Base-by-base conservation (phyloP, 2,329 filamentous ascomycete genomes). In the Nemania abortiva region DNA sequence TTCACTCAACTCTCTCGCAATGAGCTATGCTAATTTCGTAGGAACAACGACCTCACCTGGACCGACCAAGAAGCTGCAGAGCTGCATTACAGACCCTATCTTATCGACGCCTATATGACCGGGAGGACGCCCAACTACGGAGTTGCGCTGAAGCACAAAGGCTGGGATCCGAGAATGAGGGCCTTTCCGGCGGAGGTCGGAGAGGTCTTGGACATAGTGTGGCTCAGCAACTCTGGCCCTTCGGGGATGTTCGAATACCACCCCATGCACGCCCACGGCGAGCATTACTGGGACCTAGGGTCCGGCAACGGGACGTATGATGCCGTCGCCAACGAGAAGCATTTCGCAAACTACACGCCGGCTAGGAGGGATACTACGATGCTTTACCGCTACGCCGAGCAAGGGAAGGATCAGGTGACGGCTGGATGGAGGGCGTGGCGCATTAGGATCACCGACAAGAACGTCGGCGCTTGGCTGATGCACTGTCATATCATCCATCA, bases 341-440 rank as follows among this genome's bases (percentile, higher is more conserved):
- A 77, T 42, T 79, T 78, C 34, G 64, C 70, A 56, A 77, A 79
- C 9, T 82, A 80, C 68, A 75, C 70, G 20, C 82, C 84, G 0
- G 79, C 82, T 9, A 74, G 73, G 63, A 74, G 84, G 15, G 84
- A 86, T 74, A 85, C 84, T 0, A 89, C 87, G 1, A 84, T 88
- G 70, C 79, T 91, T 3, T 88, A 89, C 70, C 78, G 85, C 1
- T 91, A 90, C 70, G 77, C 76, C 0, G 71, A 78, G 3, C 81
- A 80, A 27, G 84, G 82, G 0, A 71, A 70, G 1, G 76, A 82
- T 0, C 78, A 83, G 3, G 75, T 80, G 6, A 82, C 81, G 1
- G 80, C 83, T 0, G 88, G 89, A 0, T 91, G 89, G 89, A 80
- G 89, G 22, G 88, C 83, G 0, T 91, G 88, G 89, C 81, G 89